Conservation (phyloP, 75 land plant species). For the Pseudotsuga menziesii region DNA sequence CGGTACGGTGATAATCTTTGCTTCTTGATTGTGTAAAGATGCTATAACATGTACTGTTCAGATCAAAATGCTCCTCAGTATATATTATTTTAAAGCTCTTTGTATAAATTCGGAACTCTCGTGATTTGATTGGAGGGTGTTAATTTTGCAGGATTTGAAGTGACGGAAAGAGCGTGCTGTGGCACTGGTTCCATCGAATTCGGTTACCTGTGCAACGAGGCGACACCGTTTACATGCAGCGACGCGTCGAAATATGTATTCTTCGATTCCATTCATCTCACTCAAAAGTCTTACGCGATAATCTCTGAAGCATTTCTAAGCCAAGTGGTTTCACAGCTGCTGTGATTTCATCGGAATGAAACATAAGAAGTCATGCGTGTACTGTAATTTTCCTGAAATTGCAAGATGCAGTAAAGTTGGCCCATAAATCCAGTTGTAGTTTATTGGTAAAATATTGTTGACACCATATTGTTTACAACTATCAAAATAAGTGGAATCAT, state of each 20-base stretch:
- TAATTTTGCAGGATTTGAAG: conserved; percentile 21
- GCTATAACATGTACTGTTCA: too few relatives aligned
- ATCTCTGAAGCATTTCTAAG: not conserved
- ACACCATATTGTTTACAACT: too few relatives aligned
- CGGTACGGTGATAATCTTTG: not conserved
- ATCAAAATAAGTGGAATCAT: too few relatives aligned
- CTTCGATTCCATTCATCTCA: conserved; percentile 33
- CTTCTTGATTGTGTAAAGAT: too few relatives aligned
- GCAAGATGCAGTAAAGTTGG: not conserved
- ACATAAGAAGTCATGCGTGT: too few relatives aligned
- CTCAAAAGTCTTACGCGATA: not conserved
- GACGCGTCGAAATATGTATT: conserved; percentile 23
- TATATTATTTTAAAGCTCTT: too few relatives aligned
- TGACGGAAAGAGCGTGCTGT: conserved; percentile 24
- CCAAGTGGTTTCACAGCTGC: not conserved
- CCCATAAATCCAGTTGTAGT: too few relatives aligned
- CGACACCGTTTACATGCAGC: conserved; percentile 1
- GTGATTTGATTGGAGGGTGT: not conserved
- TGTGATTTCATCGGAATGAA: not conserved
- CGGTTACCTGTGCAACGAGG: conserved; percentile 18
- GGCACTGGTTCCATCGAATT: conserved; percentile 24
- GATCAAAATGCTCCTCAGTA: too few relatives aligned
- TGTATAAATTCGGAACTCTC: too few relatives aligned
- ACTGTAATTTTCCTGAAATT: too few relatives aligned
- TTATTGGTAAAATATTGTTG: too few relatives aligned